Evolutionary conservation across 108 stramenopile species (phyloP), one percentile per base, ranked within the genome.

Genomic region (Skeletonema grethae): DNA sequence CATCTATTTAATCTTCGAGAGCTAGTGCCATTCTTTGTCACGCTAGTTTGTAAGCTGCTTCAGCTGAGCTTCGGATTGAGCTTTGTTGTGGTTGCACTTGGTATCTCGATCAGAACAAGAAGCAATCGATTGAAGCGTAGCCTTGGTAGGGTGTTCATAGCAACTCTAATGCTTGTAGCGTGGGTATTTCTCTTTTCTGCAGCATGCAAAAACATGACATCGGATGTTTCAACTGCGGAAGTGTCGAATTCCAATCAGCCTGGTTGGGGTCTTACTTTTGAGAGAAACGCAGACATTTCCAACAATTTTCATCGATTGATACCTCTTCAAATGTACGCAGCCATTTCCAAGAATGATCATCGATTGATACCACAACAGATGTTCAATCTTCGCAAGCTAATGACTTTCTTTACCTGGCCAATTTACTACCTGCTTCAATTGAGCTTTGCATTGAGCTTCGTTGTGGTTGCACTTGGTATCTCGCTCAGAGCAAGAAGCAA

Each of bases 401-500:
- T 53, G n/a, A 20, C 50, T 8, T 18, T 53, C 50, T 24, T 18
- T 22, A 1, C 36, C 9, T 1, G 8, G 5, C 18, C 22, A 22
- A 53, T 53, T 7, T 43, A 43, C 41, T 15, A 15, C 4, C 22
- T 22, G 7, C 50, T 53, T 53, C 50, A 24, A 7, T 53, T 53
- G 22, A 53, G 50, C 50, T 53, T 53, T 7, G 50, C 5, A 53
- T 24, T 53, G 4, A 53, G 50, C 6, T 53, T 53, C 7, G 8
- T 53, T 22, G n/a, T 53, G 22, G 22, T 53, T 8, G 50, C 22
- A n/a, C 50, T 53, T 53, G 18, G 50, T 0, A 8, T 24, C 16
- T 22, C 50, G 50, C 22, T 53, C 22, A 53, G 50, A 53, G 50
- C 18, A 24, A 53, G 50, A 22, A 53, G 50, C 50, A 53, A 24